These are phyloP conservation scores for Turritis glabra DNA, from an alignment of 345 rosid species.

Conservation along the genomic window DNA sequence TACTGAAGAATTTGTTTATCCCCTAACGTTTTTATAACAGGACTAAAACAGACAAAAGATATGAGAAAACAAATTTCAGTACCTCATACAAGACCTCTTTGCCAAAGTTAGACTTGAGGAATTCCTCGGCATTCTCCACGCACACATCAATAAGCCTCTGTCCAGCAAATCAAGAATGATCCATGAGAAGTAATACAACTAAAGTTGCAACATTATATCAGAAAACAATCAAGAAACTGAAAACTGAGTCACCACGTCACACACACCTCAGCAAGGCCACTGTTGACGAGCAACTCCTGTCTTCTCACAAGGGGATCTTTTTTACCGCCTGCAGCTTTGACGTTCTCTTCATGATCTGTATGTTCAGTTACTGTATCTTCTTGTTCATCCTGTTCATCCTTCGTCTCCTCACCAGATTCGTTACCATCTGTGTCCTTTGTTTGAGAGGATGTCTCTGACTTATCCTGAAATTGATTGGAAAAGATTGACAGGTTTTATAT, in stretches of 20 bases:
- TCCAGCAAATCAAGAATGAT: conserved; percentile 38
- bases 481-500: not conserved
- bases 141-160: conserved; percentile 77
- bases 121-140: conserved; percentile 60
- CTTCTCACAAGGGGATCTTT: conserved; percentile 79
- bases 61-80: conserved; percentile 16
- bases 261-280: conserved; percentile 94
- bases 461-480: conserved; percentile 45
- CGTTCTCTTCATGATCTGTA: conserved; percentile 38
- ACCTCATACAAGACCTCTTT: conserved; percentile 88
- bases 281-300: conserved; percentile 68
- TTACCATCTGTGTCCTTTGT: conserved; percentile 40
- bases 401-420: conserved; percentile 37
- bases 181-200: not conserved
- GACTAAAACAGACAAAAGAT: not conserved
- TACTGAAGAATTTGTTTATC: not conserved
- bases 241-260: not conserved
- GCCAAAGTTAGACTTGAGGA: conserved; percentile 72
- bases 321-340: conserved; percentile 56
- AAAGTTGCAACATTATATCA: conserved; percentile 11
- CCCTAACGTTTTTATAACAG: not conserved
- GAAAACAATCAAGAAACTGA: conserved; percentile 12
- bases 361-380: conserved; percentile 34
- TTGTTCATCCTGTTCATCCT: conserved; percentile 15
- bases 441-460: conserved; percentile 46